A percentile compares a stretch with the other conserved stretches of the same genome.
Conservation (phyloP, 106 monocot species). For the Alisma plantagoaquatica region DNA sequence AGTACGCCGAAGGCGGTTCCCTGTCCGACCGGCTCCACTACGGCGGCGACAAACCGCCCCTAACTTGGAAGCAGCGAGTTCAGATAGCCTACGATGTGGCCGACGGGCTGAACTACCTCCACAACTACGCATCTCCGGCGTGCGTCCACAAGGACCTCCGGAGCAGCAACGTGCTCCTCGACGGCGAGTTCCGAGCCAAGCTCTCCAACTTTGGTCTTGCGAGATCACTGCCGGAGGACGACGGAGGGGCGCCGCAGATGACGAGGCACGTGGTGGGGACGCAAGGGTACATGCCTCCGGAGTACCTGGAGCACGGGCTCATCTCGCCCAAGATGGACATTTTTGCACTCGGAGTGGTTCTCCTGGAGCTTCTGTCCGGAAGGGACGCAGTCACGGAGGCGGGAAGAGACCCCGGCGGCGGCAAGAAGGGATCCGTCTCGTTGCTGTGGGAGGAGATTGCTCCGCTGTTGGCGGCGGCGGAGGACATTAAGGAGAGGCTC, state of each 20-base stretch:
- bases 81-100: background rate
- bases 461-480: too few relatives aligned
- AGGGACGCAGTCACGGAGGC: constrained; percentile 47
- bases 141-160: constrained; percentile 62
- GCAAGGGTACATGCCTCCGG: constrained; percentile 23
- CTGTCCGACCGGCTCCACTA: background rate
- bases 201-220: constrained; percentile 69
- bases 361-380: constrained; percentile 41
- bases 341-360: background rate
- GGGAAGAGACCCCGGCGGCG: too few relatives aligned
- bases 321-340: constrained; percentile 61
- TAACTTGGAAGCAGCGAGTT: constrained; percentile 1
- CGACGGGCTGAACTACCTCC: constrained; percentile 1
- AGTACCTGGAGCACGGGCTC: constrained; percentile 54
- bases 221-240: constrained; percentile 12
- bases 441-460: too few relatives aligned
- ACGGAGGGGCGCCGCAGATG: constrained; percentile 32
- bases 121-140: constrained; percentile 49
- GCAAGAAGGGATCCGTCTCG: too few relatives aligned
- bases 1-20: constrained; percentile 7
- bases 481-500: constrained; percentile 49
- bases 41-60: background rate
- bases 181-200: constrained; percentile 41
- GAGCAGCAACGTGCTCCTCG: constrained; percentile 58
- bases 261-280: constrained; percentile 55